Percentiles rank a stretch among this genome's conserved stretches.
These are phyloP conservation scores for Cadophora gregata DNA, from an alignment of 2,329 filamentous ascomycete species.

Conservation along the genomic window DNA sequence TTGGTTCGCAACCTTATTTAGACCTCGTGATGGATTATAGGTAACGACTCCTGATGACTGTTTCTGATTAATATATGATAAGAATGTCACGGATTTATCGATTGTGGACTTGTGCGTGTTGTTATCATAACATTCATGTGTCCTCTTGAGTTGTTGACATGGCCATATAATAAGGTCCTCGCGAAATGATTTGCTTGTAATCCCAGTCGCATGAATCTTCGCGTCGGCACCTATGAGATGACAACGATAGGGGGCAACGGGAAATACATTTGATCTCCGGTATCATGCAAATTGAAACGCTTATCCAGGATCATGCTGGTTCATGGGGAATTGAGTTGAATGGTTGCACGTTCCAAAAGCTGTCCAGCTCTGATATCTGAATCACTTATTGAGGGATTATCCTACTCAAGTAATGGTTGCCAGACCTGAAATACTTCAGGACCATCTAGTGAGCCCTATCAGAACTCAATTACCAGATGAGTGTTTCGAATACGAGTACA, in stretches of 20 bases:
- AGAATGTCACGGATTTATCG: slow-evolving; percentile 10
- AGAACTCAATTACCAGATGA: slow-evolving; percentile 1
- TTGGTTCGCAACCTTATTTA: slow-evolving; percentile 2
- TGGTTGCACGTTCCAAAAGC: slow-evolving; percentile 19
- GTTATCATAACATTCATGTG: slow-evolving; percentile 23
- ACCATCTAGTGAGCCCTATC: neutral
- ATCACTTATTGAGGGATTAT: slow-evolving; percentile 24
- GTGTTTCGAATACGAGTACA: neutral
- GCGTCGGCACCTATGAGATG: slow-evolving; percentile 23
- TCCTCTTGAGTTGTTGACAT: slow-evolving; percentile 34
- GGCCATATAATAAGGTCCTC: slow-evolving; percentile 21
- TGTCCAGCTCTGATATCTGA: slow-evolving; percentile 15
- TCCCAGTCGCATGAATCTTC: slow-evolving; percentile 30
- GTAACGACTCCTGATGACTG: neutral
- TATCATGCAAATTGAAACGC: slow-evolving; percentile 38
- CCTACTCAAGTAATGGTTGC: slow-evolving; percentile 19
- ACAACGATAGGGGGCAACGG: slow-evolving; percentile 21
- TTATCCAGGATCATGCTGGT: slow-evolving; percentile 20
- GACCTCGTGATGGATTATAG: neutral
- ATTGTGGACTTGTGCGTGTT: neutral
- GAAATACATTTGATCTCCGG: slow-evolving; percentile 33
- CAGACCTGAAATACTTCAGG: neutral
- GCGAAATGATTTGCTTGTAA: slow-evolving; percentile 18
- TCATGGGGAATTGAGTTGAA: neutral
- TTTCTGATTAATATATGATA: neutral